A percentile compares a stretch with the other conserved stretches of the same genome.
Evolutionary conservation across 83 land plant species (phyloP).

Genomic region (Thuja plicata): DNA sequence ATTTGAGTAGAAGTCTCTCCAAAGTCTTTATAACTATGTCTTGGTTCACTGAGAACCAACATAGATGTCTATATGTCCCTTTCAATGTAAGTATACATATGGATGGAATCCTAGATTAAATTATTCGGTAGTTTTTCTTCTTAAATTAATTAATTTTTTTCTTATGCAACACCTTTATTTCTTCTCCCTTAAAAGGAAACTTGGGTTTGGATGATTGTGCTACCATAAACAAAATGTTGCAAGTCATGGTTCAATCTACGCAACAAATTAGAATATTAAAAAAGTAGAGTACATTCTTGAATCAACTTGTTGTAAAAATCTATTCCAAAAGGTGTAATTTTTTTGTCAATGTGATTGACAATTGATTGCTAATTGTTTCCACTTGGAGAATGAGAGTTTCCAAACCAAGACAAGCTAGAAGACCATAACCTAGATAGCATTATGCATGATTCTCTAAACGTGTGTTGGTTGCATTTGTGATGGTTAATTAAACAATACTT

Average conservation of each 20-base stretch:
- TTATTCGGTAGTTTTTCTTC: no score
- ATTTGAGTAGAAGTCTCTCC: no score
- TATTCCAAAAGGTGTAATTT: constrained; percentile 47
- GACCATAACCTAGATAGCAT: constrained; percentile 47
- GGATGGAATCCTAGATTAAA: no score
- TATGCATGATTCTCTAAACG: constrained; percentile 56
- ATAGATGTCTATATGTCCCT: no score
- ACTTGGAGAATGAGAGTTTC: constrained; percentile 41
- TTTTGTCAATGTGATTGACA: constrained; percentile 43
- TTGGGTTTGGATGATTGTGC: constrained; percentile 59
- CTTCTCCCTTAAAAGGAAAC: no score
- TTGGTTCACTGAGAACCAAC: no score
- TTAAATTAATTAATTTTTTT: no score
- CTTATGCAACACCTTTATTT: no score
- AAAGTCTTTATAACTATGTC: no score
- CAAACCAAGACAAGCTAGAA: constrained; percentile 45
- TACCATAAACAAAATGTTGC: constrained; percentile 31
- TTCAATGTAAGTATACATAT: no score
- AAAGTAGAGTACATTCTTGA: constrained; percentile 57
- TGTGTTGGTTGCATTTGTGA: constrained; percentile 53
- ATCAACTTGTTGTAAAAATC: constrained; percentile 54
- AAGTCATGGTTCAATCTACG: constrained; percentile 55
- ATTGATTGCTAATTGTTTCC: constrained; percentile 42
- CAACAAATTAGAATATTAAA: constrained; percentile 49
- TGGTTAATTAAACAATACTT: constrained; percentile 46